These are phyloP conservation scores for Aureococcus anophagefferens DNA, from an alignment of 108 stramenopile genomes.

Conservation along the genomic window DNA sequence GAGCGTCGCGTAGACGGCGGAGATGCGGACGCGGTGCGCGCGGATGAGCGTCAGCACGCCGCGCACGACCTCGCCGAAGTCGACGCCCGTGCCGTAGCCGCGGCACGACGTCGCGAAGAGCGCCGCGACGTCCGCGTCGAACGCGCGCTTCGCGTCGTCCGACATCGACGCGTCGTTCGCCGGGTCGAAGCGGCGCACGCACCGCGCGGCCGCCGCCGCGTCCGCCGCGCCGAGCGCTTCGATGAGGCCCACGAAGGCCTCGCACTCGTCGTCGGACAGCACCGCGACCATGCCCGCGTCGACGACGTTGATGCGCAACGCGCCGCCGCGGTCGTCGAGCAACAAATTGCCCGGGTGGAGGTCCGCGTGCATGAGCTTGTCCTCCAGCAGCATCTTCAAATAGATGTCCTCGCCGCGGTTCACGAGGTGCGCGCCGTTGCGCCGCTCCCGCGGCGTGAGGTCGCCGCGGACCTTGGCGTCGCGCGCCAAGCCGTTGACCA, in stretches of 20 bases:
- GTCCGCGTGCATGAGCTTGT: constrained; percentile 73
- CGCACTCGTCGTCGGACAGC: constrained; percentile 40
- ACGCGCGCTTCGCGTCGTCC: constrained; percentile 28
- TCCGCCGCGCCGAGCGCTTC: constrained; percentile 58
- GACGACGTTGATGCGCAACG: constrained; percentile 41
- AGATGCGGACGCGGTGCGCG: constrained; percentile 54
- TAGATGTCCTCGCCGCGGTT: constrained; percentile 60
- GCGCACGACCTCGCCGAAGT: constrained; percentile 61
- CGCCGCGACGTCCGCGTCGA: constrained; percentile 46
- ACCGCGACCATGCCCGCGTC: constrained; percentile 82
- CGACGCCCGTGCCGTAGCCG: constrained; percentile 63
- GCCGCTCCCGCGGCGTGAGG: background rate
- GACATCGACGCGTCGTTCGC: constrained; percentile 25
- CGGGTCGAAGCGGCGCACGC: constrained; percentile 50
- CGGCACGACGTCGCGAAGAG: constrained; percentile 49
- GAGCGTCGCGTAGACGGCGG: constrained; percentile 72
- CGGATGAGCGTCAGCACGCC: constrained; percentile 55
- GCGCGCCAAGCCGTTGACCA: constrained; percentile 21
- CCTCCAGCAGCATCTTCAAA: constrained; percentile 71
- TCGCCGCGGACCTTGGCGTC: background rate
- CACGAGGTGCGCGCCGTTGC: constrained; percentile 47
- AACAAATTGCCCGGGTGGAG: constrained; percentile 61
- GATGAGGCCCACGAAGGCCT: constrained; percentile 63
- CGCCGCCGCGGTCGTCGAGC: constrained; percentile 18
- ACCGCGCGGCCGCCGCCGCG: constrained; percentile 48